Evolutionary conservation across 192 early-diverging fungal genomes (phyloP), one percentile per base, ranked within the genome.

Genomic region (Haplosporangium gracile): DNA sequence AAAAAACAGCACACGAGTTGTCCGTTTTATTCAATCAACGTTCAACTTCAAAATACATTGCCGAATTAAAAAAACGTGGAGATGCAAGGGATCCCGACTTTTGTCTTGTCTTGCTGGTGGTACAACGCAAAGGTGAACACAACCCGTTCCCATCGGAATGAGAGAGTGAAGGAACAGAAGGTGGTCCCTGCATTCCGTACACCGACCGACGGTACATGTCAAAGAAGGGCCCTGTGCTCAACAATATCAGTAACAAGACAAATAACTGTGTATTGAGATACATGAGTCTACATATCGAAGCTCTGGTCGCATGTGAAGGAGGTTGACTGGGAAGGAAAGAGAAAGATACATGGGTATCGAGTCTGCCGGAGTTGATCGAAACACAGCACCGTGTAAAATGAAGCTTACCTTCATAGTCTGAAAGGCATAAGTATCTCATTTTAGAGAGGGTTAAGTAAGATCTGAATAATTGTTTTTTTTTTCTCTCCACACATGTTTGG

Each of bases 131-230:
- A 69, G 42, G 69, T 70, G 69, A 70, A 40, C 60, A 65, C 60
- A 65, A 65, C 60, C 29, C 60, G 42, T 45, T 70, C 69, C 69
- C 69, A 70, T 70, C 38, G 34, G 60, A 11, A 32, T 1, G 32
- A 8, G 60, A 32, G 9, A n/a, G 15, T 24, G 42, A 32, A 18
- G 38, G 26, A 22, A 13, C 1, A 24, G 20, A 65, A 75, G 39
- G 74, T 81, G 80, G 80, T 75, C 80, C 80, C 74, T 81, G 80
- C 80, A 81, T 81, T 39, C 45, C 24, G 49, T 51, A 51, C 49
- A 51, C 49, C 49, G 49, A 51, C 20, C 49, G 49, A 51, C 20
- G 49, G 49, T 51, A 18, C 49, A 51, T 51, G 4, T 18, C 49
- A 5, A 51, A 16, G 49, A 4, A 20, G 68, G 39, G 51, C 7